These are phyloP conservation scores for Scutellaria galericulata DNA, from an alignment of 257 asterid species.

Conservation along the genomic window DNA sequence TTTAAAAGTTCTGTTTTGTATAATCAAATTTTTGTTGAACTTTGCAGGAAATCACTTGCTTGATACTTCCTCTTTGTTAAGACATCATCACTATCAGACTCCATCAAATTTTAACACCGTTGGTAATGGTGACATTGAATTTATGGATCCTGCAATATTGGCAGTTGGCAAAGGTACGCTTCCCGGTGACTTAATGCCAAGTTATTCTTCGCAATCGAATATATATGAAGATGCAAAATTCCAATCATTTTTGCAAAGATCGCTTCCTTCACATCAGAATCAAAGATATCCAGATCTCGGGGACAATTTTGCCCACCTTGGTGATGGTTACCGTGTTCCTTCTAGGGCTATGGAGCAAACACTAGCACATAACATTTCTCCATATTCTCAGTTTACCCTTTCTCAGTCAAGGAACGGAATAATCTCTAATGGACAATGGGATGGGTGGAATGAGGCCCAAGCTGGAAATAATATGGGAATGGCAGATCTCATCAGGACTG, in stretches of 20 bases:
- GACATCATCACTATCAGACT: conserved; percentile 66
- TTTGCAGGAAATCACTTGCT: conserved; percentile 67
- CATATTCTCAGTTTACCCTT: conserved; percentile 60
- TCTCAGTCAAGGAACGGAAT: conserved; percentile 69
- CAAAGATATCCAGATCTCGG: conserved; percentile 63
- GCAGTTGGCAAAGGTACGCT: conserved; percentile 93
- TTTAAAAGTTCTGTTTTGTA: not conserved
- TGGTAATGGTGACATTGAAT: conserved; percentile 73
- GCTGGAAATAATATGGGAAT: conserved; percentile 62
- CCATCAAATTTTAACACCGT: conserved; percentile 50
- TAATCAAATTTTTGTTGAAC: not conserved
- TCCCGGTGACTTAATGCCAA: conserved; percentile 61
- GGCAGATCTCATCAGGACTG: conserved; percentile 70
- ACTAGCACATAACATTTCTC: conserved; percentile 56
- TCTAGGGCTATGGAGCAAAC: conserved; percentile 76
- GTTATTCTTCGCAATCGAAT: conserved; percentile 59
- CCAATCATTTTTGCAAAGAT: conserved; percentile 68
- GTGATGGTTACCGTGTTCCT: conserved; percentile 68
- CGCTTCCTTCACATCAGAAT: conserved; percentile 68
- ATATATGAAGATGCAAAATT: conserved; percentile 67
- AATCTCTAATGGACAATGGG: conserved; percentile 81
- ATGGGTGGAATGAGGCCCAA: conserved; percentile 74
- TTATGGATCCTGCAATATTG: conserved; percentile 96
- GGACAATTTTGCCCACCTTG: conserved; percentile 50
- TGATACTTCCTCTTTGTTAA: conserved; percentile 56